Conservation (phyloP, 352 stramenopile genomes). For the Pythium guiyangense region DNA sequence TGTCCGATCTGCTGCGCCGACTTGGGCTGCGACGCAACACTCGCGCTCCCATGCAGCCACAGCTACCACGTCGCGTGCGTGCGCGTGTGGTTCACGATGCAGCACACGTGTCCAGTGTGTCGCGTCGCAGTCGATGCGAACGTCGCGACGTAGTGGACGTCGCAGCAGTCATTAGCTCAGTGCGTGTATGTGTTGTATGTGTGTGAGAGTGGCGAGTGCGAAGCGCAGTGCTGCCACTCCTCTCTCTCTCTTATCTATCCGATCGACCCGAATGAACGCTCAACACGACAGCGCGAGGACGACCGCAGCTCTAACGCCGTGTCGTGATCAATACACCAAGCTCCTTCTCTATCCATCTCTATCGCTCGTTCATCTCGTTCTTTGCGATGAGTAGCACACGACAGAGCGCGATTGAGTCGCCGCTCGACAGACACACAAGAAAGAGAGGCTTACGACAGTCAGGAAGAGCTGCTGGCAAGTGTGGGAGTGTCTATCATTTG, state of each 20-base stretch:
- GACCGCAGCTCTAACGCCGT: conserved; percentile 1
- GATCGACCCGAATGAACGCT: too few species aligned
- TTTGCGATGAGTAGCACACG: too few species aligned
- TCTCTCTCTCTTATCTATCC: too few species aligned
- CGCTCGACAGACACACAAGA: too few species aligned
- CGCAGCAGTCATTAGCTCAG: background rate
- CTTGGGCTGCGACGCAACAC: conserved; percentile 37
- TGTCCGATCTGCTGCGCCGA: conserved; percentile 65
- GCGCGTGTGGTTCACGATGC: conserved; percentile 60
- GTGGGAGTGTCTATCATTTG: too few species aligned
- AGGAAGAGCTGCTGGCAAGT: too few species aligned
- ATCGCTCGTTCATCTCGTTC: too few species aligned
- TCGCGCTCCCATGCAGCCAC: conserved; percentile 55
- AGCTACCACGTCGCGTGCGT: conserved; percentile 64
- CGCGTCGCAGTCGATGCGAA: conserved; percentile 18
- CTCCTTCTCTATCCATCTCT: too few species aligned
- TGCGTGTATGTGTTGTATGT: background rate
- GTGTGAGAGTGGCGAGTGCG: background rate
- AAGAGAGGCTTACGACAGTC: too few species aligned
- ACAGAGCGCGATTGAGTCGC: too few species aligned
- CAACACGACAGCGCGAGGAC: background rate
- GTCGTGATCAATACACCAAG: background rate
- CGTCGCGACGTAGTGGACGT: background rate
- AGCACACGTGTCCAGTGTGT: conserved; percentile 72
- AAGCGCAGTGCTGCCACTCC: too few species aligned